phyloP scores from a whole-genome alignment of 2,329 filamentous ascomycete genomes.

The Cordyceps javanica region DNA sequence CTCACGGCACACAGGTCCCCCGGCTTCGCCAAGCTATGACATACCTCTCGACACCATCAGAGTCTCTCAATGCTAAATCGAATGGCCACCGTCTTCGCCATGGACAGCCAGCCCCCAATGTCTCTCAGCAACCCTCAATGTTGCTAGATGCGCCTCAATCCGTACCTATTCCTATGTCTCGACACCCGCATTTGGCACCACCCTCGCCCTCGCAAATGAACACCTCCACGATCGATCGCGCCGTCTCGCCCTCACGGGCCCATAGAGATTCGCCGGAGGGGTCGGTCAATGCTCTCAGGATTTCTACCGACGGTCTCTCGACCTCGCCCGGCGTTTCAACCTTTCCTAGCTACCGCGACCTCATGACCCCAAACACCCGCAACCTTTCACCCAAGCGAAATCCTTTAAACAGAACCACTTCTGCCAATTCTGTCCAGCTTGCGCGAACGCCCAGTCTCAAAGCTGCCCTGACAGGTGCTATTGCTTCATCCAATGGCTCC shows the following conservation, averaged over 20 bases:
- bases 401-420: slow-evolving; percentile 24
- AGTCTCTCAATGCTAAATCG: neutral
- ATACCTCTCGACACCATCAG: neutral
- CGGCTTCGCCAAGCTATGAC: slow-evolving; percentile 8
- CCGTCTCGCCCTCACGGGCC: neutral
- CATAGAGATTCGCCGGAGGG: neutral
- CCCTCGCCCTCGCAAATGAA: neutral
- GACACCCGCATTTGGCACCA: neutral
- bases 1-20: neutral
- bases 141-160: neutral
- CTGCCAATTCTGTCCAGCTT: slow-evolving; percentile 37
- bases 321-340: neutral
- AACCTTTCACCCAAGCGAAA: slow-evolving; percentile 19
- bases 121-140: neutral
- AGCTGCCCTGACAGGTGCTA: slow-evolving; percentile 43
- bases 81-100: neutral
- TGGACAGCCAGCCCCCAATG: neutral
- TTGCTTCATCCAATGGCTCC: slow-evolving; percentile 48
- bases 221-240: neutral
- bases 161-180: neutral
- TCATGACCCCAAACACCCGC: neutral
- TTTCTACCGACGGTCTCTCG: slow-evolving; percentile 5
- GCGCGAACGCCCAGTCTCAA: slow-evolving; percentile 58
- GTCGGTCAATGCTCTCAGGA: slow-evolving; percentile 7
- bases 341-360: slow-evolving; percentile 8